Evolutionary conservation across 192 early-diverging fungal species (phyloP).

Genomic region (Gonapodya sp.): DNA sequence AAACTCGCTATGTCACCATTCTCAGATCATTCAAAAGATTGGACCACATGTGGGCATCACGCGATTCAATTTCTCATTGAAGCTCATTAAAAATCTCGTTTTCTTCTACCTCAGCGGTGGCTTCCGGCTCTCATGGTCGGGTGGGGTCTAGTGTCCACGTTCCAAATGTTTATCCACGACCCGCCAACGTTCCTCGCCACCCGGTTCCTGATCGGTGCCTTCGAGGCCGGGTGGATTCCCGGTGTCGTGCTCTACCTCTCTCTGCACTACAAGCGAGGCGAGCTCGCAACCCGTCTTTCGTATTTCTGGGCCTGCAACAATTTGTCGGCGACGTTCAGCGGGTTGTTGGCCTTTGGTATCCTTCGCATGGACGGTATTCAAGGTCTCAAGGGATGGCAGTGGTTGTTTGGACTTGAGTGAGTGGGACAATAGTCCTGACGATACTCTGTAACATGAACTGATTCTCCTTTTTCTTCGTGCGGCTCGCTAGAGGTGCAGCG

Average conservation of each 20-base stretch:
- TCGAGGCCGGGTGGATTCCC: conserved; percentile 42
- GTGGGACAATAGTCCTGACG: conserved; percentile 25
- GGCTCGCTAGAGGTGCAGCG: not conserved
- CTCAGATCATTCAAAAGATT: conserved; percentile 25
- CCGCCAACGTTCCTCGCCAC: conserved; percentile 28
- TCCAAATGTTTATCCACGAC: conserved; percentile 26
- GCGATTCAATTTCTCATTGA: not conserved
- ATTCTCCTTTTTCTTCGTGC: not conserved
- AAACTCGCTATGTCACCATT: not conserved
- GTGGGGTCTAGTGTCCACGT: conserved; percentile 20
- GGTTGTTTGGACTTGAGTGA: conserved; percentile 37
- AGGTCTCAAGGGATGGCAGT: conserved; percentile 53
- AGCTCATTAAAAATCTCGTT: not conserved
- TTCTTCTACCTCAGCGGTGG: conserved; percentile 21
- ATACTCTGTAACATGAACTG: conserved; percentile 15
- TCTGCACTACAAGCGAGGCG: conserved; percentile 36
- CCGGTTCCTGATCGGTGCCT: conserved; percentile 37
- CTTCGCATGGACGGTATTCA: conserved; percentile 39
- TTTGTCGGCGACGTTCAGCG: conserved; percentile 40
- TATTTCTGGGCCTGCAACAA: conserved; percentile 42
- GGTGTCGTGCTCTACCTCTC: conserved; percentile 39
- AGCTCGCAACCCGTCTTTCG: conserved; percentile 35
- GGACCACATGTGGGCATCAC: conserved; percentile 27
- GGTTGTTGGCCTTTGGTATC: conserved; percentile 45
- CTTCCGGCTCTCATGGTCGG: conserved; percentile 36